Conservation (phyloP, 2,329 filamentous ascomycete genomes). For the Tolypocladium paradoxum region DNA sequence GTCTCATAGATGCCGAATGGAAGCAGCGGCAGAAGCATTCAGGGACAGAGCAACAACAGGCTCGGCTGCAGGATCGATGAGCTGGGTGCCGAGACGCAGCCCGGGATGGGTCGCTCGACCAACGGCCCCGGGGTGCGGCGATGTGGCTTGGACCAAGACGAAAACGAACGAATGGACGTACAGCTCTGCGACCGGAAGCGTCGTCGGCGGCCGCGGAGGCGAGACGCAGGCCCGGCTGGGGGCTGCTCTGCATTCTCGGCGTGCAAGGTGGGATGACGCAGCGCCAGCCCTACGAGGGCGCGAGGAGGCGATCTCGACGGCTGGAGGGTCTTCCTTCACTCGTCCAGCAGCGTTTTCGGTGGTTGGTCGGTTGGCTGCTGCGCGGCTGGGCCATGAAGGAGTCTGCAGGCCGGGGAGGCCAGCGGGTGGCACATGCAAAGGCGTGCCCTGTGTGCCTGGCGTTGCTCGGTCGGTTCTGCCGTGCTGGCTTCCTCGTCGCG, state of each 20-base stretch:
- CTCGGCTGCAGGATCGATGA: neutral
- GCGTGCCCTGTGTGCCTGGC: too few relatives aligned
- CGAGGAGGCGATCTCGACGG: too few relatives aligned
- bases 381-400: neutral
- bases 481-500: too few relatives aligned
- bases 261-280: neutral
- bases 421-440: too few relatives aligned
- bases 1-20: neutral
- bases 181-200: constrained; percentile 21
- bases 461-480: too few relatives aligned
- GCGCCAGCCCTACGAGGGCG: neutral
- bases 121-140: constrained; percentile 2
- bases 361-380: neutral
- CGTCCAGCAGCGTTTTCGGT: neutral
- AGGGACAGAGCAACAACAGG: neutral
- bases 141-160: too few relatives aligned
- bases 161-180: constrained; percentile 14
- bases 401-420: neutral
- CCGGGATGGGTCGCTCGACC: neutral
- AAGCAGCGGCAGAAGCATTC: neutral
- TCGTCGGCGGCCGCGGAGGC: constrained; percentile 25
- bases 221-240: neutral
- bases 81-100: neutral
- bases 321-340: neutral
- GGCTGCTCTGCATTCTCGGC: neutral